Evolutionary conservation across 495 filamentous ascomycete genomes (phyloP), one percentile per base, ranked within the genome.

Genomic region (Neurospora sublineolata): DNA sequence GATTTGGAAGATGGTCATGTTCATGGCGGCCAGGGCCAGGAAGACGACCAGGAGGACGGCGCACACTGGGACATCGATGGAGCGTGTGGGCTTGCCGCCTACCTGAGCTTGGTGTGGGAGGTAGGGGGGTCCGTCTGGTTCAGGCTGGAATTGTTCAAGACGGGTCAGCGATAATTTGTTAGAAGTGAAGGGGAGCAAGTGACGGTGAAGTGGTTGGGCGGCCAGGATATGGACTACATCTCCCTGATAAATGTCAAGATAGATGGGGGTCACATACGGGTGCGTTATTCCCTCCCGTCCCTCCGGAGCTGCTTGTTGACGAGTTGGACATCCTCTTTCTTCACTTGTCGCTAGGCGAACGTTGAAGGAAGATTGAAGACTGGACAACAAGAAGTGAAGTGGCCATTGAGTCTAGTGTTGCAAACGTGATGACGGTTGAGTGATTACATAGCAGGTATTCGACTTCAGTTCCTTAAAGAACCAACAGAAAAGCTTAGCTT

Each of bases 21-120:
- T 89, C 40, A 81, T 75, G 36, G 82, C 82, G 6, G 87, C 92
- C 27, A 84, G 84, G 68, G 73, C 30, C 67, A 89, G 75, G 84
- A 91, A 97, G 52, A 94, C 79, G 23, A 79, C 76, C 11, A 94
- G 80, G 68, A 95, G 89, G 64, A 92, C 83, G 16, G 84, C 80
- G 72, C 83, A 86, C 73, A 93, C 82, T 37, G 92, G 89, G 41
- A 90, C 83, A 78, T 94, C 92, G 76, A 89, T 70, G 7, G 36
- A 27, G 1, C 80, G 72, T 3, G 84, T 85, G 4, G 92, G 91
- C 3, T 79, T 41, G 16, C 88, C 88, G 71, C 91, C 92, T 5
- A 91, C 80, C 41, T 77, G 72, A 46, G 91, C 90, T 33, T 74
- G 72, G 7, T 76, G 72, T 0, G 76, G 72, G 9, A 74, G 73